Conservation (phyloP, 805 yeast species). For the Maudiozyma pseudohumilis region DNA sequence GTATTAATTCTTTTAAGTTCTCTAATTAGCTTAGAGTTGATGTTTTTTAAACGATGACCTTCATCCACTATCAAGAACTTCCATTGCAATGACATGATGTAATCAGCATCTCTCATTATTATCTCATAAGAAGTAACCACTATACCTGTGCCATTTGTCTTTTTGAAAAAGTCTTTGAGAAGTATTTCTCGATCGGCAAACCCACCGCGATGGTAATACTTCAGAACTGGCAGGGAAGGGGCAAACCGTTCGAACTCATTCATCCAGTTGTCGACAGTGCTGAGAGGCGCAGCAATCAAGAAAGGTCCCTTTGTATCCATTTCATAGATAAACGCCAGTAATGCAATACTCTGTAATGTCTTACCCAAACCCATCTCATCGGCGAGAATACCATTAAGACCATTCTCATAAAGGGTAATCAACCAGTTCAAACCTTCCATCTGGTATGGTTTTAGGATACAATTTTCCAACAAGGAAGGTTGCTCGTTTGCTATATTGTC, state of each 20-base stretch:
- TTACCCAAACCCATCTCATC: constrained; percentile 98
- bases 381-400: constrained; percentile 88
- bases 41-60: constrained; percentile 86
- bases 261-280: constrained; percentile 81
- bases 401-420: constrained; percentile 80
- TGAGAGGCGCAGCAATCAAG: constrained; percentile 67
- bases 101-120: constrained; percentile 55
- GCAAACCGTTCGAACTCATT: constrained; percentile 64
- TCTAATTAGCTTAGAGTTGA: constrained; percentile 63
- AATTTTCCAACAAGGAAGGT: constrained; percentile 46
- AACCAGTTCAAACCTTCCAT: constrained; percentile 88
- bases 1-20: constrained; percentile 58
- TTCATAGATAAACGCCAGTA: constrained; percentile 65
- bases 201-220: constrained; percentile 60
- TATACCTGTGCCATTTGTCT: constrained; percentile 35
- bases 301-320: constrained; percentile 74
- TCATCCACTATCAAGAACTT: constrained; percentile 86
- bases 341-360: constrained; percentile 78
- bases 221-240: constrained; percentile 52
- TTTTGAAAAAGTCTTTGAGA: constrained; percentile 35
- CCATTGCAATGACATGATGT: constrained; percentile 52
- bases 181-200: constrained; percentile 18
- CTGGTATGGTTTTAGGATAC: constrained; percentile 71
- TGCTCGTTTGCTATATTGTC: constrained; percentile 32
- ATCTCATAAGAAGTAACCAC: constrained; percentile 78